Evolutionary conservation across 1,284 basidiomycete genomes (phyloP).

Genomic region (Trichosporon asahii): DNA sequence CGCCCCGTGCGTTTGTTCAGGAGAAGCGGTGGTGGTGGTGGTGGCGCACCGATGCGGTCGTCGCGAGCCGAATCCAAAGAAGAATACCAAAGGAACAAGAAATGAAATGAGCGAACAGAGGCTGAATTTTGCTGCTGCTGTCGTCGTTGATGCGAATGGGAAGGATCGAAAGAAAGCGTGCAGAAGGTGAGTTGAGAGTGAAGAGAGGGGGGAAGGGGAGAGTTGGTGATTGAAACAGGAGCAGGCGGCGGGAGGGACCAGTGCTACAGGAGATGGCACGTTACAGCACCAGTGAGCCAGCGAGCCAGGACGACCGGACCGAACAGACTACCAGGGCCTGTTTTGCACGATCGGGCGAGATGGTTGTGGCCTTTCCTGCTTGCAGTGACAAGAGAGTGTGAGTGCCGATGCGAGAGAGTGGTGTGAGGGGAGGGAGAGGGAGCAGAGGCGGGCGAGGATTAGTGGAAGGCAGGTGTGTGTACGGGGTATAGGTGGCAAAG

Average conservation of each 20-base stretch:
- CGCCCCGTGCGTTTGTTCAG: constrained; percentile 8
- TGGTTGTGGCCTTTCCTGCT: not conserved
- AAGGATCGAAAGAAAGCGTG: not conserved
- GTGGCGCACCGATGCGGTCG: constrained; percentile 1
- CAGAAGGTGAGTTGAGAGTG: not conserved
- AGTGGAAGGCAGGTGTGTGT: not conserved
- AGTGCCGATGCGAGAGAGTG: not conserved
- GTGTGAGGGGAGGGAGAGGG: not conserved
- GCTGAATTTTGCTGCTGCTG: not conserved
- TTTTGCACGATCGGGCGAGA: not conserved
- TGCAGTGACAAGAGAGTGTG: not conserved
- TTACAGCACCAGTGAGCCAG: not conserved
- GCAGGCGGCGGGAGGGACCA: constrained; percentile 7
- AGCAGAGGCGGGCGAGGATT: not conserved
- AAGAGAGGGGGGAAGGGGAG: not conserved
- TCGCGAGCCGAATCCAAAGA: not conserved
- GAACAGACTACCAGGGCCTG: not conserved
- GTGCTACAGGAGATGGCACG: constrained; percentile 4
- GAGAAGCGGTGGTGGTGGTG: not conserved
- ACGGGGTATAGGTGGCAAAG: constrained; percentile 4
- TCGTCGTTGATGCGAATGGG: not conserved
- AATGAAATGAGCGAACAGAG: not conserved
- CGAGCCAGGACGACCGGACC: not conserved
- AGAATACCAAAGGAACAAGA: not conserved
- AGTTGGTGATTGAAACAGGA: constrained; percentile 11